Percentiles rank a stretch among this genome's conserved stretches.
Conservation (phyloP, 495 filamentous ascomycete genomes). For the Podospora conica region DNA sequence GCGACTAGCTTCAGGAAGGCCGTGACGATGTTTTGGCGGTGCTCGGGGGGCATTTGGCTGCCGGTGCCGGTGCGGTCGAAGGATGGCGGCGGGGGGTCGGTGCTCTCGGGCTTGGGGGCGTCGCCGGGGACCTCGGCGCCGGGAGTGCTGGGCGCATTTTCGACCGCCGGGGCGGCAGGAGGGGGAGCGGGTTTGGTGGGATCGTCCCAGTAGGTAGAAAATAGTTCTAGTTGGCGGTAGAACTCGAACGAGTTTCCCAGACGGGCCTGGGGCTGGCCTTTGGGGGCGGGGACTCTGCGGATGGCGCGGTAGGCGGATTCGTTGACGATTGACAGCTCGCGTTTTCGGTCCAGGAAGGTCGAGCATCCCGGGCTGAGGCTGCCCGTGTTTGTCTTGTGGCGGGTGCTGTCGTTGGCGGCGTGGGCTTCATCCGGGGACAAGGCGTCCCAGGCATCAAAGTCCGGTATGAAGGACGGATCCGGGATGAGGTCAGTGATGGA, state of each 20-base stretch:
- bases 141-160: background rate
- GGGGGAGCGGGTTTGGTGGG: conserved; percentile 33
- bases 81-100: conserved; percentile 1
- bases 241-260: conserved; percentile 55
- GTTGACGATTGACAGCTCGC: conserved; percentile 46
- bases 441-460: conserved; percentile 40
- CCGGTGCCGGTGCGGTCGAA: conserved; percentile 54
- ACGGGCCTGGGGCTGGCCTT: conserved; percentile 40
- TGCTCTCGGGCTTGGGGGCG: conserved; percentile 7
- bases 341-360: conserved; percentile 45
- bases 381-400: conserved; percentile 38
- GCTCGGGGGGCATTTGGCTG: conserved; percentile 66
- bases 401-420: conserved; percentile 38
- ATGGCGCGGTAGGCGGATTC: conserved; percentile 47
- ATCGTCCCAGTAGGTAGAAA: conserved; percentile 49
- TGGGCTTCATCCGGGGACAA: conserved; percentile 39
- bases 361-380: conserved; percentile 45
- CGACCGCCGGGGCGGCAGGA: conserved; percentile 4
- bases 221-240: conserved; percentile 48
- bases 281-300: conserved; percentile 42
- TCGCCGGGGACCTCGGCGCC: background rate
- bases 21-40: conserved; percentile 62
- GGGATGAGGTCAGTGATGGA: conserved; percentile 41
- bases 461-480: conserved; percentile 41
- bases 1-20: conserved; percentile 71